Conservation (phyloP, 2,329 filamentous ascomycete genomes). For the Diaporthe sp. region DNA sequence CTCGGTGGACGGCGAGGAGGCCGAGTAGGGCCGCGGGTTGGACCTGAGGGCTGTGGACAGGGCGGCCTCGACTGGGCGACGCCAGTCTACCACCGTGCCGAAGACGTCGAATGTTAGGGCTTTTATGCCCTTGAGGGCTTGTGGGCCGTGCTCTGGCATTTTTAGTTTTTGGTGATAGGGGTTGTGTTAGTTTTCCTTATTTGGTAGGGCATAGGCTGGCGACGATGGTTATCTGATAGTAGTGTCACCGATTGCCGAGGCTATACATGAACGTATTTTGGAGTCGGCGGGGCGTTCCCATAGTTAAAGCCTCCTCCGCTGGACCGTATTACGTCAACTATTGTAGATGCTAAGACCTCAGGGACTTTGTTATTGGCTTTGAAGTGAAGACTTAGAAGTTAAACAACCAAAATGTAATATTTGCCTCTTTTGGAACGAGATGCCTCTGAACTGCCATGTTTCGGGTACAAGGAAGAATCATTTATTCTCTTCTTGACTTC, state of each 20-base stretch:
- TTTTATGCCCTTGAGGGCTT: conserved; percentile 53
- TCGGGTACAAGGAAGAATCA: neutral
- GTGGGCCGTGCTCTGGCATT: conserved; percentile 36
- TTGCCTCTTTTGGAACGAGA: neutral
- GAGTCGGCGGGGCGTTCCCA: neutral
- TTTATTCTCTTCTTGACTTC: too few species aligned
- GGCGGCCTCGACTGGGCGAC: conserved; percentile 71
- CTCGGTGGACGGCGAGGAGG: conserved; percentile 60
- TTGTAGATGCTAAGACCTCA: neutral
- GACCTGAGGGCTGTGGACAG: conserved; percentile 64
- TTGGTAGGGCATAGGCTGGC: neutral
- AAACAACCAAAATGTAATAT: too few species aligned
- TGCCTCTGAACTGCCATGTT: neutral
- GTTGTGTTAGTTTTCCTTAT: neutral
- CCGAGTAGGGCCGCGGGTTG: conserved; percentile 30
- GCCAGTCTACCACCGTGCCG: conserved; percentile 86
- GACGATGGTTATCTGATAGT: neutral
- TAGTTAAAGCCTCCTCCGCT: neutral
- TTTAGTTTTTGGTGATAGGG: neutral
- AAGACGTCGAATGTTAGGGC: conserved; percentile 82
- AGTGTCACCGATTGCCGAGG: neutral
- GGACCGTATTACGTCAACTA: conserved; percentile 8
- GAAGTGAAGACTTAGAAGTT: neutral
- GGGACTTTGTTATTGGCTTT: neutral
- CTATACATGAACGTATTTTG: neutral